Conservation (phyloP, 2,329 filamentous ascomycete genomes). For the Xylaria sp. region DNA sequence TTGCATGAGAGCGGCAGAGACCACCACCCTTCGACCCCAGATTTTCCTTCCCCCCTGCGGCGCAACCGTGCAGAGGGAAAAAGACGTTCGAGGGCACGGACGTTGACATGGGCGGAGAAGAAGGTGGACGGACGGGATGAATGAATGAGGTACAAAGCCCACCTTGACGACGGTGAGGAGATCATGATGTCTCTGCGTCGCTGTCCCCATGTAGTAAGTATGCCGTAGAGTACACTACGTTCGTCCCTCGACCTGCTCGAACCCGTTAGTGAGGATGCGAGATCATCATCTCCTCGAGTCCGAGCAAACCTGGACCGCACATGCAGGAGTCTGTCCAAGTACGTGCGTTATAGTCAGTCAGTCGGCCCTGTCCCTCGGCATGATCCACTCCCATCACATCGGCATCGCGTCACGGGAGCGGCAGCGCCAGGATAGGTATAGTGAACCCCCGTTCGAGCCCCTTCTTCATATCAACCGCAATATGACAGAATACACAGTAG, state of each 20-base stretch:
- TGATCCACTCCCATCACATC: conserved; percentile 14
- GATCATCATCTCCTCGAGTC: background rate
- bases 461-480: conserved; percentile 13
- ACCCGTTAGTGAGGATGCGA: conserved; percentile 23
- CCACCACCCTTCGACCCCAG: conserved; percentile 16
- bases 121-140: conserved; percentile 1
- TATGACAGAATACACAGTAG: background rate
- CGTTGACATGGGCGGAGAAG: background rate
- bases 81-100: conserved; percentile 17
- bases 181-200: background rate
- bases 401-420: conserved; percentile 13
- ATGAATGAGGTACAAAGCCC: background rate
- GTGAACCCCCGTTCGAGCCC: conserved; percentile 18
- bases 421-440: conserved; percentile 9
- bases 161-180: conserved; percentile 27
- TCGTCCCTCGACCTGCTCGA: background rate
- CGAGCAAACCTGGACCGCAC: conserved; percentile 8
- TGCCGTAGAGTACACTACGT: too few species aligned
- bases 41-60: conserved; percentile 22
- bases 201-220: background rate
- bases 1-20: conserved; percentile 23
- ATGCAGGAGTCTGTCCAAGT: conserved; percentile 14
- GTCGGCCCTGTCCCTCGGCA: background rate
- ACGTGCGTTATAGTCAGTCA: background rate
- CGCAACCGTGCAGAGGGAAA: background rate